Conservation (phyloP, 495 filamentous ascomycete genomes). For the Umbilicaria muhlenbergii region DNA sequence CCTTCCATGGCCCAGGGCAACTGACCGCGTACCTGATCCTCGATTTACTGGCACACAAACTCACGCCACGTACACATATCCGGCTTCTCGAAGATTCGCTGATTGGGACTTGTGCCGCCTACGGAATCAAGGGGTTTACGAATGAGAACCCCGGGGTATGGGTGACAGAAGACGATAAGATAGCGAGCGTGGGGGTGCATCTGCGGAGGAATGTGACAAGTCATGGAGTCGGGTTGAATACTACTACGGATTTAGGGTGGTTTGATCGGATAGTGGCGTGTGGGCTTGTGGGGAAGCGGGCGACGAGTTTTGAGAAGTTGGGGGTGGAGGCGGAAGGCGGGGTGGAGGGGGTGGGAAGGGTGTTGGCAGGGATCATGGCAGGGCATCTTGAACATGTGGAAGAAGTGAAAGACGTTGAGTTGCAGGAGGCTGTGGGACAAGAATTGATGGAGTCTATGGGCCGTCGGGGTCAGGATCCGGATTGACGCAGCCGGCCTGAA, state of each 20-base stretch:
- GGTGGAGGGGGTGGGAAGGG: too few species aligned
- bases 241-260: constrained; percentile 51
- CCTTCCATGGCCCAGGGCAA: constrained; percentile 92
- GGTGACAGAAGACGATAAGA: constrained; percentile 50
- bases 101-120: constrained; percentile 39
- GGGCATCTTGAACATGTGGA: too few species aligned
- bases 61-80: constrained; percentile 51
- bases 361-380: too few species aligned
- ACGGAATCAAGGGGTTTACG: constrained; percentile 39
- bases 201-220: constrained; percentile 69
- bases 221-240: constrained; percentile 76
- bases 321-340: too few species aligned
- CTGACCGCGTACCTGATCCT: constrained; percentile 78
- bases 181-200: constrained; percentile 82
- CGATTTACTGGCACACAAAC: constrained; percentile 44
- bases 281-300: constrained; percentile 61
- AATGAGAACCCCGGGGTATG: constrained; percentile 81
- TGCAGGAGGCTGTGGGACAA: too few species aligned
- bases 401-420: too few species aligned
- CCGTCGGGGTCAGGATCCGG: too few species aligned
- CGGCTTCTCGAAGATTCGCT: constrained; percentile 60
- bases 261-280: constrained; percentile 74
- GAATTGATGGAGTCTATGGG: too few species aligned
- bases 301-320: constrained; percentile 46
- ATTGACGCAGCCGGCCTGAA: too few species aligned